A percentile compares a stretch with the other conserved stretches of the same genome.
Conservation (phyloP, 192 early-diverging fungal species). For the Linnemannia schmuckeri region DNA sequence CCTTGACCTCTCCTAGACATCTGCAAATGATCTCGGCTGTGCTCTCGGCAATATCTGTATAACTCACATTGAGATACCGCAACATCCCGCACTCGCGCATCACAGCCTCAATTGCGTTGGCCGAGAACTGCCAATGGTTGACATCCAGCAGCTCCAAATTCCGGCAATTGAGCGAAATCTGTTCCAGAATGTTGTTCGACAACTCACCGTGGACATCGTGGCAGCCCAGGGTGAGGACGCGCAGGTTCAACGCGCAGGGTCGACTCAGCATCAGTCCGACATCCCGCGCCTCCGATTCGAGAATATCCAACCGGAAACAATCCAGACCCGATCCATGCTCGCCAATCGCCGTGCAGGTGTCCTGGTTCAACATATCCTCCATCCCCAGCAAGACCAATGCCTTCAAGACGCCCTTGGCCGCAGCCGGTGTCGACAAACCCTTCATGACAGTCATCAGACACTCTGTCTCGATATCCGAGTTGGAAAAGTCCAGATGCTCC, state of each 20-base stretch:
- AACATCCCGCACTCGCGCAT: constrained; percentile 44
- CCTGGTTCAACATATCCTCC: constrained; percentile 49
- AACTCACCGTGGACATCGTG: constrained; percentile 51
- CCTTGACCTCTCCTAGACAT: constrained; percentile 42
- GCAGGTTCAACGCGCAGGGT: constrained; percentile 29
- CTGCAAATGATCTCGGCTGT: constrained; percentile 35
- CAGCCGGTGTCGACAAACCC: constrained; percentile 20
- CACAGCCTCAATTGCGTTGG: constrained; percentile 38
- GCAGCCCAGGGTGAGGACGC: constrained; percentile 45
- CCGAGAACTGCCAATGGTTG: constrained; percentile 57
- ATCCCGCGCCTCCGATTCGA: constrained; percentile 49
- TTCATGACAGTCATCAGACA: constrained; percentile 36
- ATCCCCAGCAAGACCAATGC: constrained; percentile 45
- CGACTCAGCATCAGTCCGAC: constrained; percentile 36
- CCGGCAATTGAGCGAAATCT: constrained; percentile 44
- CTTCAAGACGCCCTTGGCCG: constrained; percentile 48
- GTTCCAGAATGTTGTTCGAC: constrained; percentile 47
- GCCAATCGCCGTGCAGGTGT: constrained; percentile 47
- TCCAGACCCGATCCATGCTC: constrained; percentile 45
- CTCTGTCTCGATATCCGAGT: constrained; percentile 53
- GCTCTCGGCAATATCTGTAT: constrained; percentile 33
- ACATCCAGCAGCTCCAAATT: constrained; percentile 51
- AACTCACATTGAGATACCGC: constrained; percentile 49
- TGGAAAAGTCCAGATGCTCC: constrained; percentile 55
- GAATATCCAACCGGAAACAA: constrained; percentile 54